Evolutionary conservation across 1,284 basidiomycete genomes (phyloP).

Genomic region (Tremellales sp.): DNA sequence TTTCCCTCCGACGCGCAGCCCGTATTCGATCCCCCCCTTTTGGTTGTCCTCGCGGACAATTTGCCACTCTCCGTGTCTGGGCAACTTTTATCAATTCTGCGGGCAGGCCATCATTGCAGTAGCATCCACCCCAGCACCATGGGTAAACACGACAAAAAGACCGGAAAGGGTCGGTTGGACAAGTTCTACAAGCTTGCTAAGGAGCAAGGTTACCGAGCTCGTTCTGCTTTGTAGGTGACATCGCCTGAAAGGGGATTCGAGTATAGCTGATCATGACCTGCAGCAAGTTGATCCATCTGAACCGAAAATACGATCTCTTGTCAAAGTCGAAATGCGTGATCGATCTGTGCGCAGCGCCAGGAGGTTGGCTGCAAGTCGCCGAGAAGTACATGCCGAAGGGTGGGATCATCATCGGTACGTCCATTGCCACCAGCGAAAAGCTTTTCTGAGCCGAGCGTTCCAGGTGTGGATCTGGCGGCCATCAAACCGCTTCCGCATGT

Average conservation of each 20-base stretch:
- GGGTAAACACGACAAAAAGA: constrained; percentile 54
- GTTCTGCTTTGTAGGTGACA: constrained; percentile 75
- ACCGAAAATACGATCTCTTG: constrained; percentile 94
- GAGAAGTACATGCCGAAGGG: constrained; percentile 97
- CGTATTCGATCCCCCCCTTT: neutral
- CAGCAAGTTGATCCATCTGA: constrained; percentile 93
- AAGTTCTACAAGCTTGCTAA: constrained; percentile 79
- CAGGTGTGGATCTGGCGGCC: constrained; percentile 91
- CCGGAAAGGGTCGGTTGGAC: constrained; percentile 81
- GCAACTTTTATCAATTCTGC: neutral
- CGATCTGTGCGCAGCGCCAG: constrained; percentile 97
- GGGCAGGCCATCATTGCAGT: too few species aligned
- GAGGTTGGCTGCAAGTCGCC: constrained; percentile 98
- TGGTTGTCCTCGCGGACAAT: constrained; percentile 10
- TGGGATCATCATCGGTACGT: constrained; percentile 92
- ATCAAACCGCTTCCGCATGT: constrained; percentile 95
- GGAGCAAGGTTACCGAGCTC: constrained; percentile 98
- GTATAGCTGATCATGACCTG: too few species aligned
- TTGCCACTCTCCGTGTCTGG: neutral
- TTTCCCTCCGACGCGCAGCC: neutral
- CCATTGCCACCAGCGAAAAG: too few species aligned
- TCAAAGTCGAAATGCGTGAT: constrained; percentile 90
- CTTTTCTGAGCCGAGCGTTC: too few species aligned
- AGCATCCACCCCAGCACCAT: too few species aligned
- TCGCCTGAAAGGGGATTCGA: neutral